These are phyloP conservation scores for Schrenkiella parvula DNA, from an alignment of 345 rosid species.

Conservation along the genomic window DNA sequence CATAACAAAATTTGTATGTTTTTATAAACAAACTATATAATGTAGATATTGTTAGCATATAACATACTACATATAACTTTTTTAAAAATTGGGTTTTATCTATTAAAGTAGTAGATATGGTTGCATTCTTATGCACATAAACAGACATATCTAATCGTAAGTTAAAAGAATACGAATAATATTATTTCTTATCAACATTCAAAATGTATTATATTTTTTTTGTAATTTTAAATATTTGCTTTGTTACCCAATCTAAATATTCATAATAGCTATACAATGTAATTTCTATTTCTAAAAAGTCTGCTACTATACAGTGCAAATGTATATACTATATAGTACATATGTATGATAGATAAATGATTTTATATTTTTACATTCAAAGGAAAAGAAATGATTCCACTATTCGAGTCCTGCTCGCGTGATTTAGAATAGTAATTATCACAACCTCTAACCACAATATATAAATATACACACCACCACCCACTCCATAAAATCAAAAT, in stretches of 20 bases:
- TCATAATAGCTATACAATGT: neutral
- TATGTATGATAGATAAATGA: neutral
- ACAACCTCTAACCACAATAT: slow-evolving; percentile 29
- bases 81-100: neutral
- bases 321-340: neutral
- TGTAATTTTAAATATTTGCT: neutral
- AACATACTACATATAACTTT: neutral
- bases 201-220: neutral
- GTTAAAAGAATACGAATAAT: neutral
- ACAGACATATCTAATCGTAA: neutral
- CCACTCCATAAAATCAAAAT: neutral
- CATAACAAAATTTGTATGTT: neutral
- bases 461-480: slow-evolving; percentile 25
- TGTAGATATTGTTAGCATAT: neutral
- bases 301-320: neutral
- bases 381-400: slow-evolving; percentile 15
- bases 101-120: neutral
- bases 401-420: slow-evolving; percentile 22
- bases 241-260: neutral
- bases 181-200: neutral
- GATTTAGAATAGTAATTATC: slow-evolving; percentile 34
- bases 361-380: neutral
- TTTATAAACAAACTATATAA: neutral
- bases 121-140: neutral
- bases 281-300: neutral